Evolutionary conservation across 495 filamentous ascomycete genomes (phyloP), one percentile per base, ranked within the genome.

Genomic region (Aspergillus homomorphus): DNA sequence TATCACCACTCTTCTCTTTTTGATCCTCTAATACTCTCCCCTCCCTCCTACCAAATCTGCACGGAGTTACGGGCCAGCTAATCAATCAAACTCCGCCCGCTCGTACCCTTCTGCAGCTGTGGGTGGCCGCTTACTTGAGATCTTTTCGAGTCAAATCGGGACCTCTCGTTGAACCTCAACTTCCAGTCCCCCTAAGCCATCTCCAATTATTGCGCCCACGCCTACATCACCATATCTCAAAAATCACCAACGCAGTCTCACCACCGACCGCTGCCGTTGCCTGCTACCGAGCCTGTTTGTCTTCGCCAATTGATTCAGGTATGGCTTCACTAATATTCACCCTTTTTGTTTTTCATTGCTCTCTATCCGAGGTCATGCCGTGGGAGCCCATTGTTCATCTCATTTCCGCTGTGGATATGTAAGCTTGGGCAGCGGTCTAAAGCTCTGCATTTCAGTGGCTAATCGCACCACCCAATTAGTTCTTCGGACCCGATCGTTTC

Each of bases 1-100:
- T 54, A 90, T 57, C 87, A 5, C 5, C 15, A 82, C 59, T 89
- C 84, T 76, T 91, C 88, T 53, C 41, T 42, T 21, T 53, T 50
- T 33, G 21, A 14, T 38, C 49, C 28, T 51, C 8, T 33, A n/a
- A 45, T 58, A 22, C 26, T 28, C 26, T 19, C 50, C 44, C 22
- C 23, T 21, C 61, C 45, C 23, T 22, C 43, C 26, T 28, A 15
- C 38, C 57, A 41, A 22, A 20, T 56, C 55, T 28, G 21, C 55
- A 33, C 48, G 55, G 51, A 53, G 19, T 41, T 59, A 18, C 46
- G 23, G 60, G 30, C 24, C 26, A 63, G 49, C 54, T 41, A 56
- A 45, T 56, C 52, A 53, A 59, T 58, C 49, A 24, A 54, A 62
- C 60, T 52, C 53, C 45, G 56, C 50, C 57, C 50, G 52, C 33